Evolutionary conservation across 305 asterid genomes (phyloP).

Genomic region (Galium porrigens): DNA sequence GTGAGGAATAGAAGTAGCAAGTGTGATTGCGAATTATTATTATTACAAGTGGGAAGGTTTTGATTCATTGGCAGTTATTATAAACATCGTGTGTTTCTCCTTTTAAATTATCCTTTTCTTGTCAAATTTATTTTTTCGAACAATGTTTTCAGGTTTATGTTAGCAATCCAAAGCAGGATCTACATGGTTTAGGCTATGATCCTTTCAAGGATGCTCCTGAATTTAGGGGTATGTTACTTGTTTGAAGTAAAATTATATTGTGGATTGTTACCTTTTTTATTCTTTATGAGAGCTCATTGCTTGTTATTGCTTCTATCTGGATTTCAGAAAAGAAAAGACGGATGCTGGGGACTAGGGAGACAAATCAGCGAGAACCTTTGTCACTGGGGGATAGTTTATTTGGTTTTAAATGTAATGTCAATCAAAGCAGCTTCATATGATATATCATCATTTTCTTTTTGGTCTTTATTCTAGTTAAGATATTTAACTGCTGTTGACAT

Average conservation of each 20-base stretch:
- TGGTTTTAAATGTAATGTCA: conserved; percentile 30
- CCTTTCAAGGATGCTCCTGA: conserved; percentile 96
- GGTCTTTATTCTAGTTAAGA: conserved; percentile 7
- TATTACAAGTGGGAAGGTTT: not conserved
- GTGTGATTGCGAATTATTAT: not conserved
- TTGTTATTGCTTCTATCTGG: conserved; percentile 12
- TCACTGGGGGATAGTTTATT: conserved; percentile 42
- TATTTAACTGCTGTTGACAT: not conserved
- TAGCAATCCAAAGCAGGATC: conserved; percentile 68
- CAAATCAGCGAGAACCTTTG: conserved; percentile 31
- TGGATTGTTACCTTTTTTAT: conserved; percentile 2
- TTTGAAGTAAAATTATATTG: conserved; percentile 15
- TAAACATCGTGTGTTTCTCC: not conserved
- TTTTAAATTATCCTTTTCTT: too few relatives aligned
- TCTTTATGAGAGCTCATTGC: conserved; percentile 1
- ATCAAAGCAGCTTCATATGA: conserved; percentile 4
- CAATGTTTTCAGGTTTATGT: conserved; percentile 48
- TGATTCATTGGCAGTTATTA: not conserved
- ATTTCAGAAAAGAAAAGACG: conserved; percentile 62
- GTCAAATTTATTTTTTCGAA: conserved; percentile 5
- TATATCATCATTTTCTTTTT: conserved; percentile 4
- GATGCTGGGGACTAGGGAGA: conserved; percentile 37
- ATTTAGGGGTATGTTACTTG: conserved; percentile 60
- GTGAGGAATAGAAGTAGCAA: not conserved
- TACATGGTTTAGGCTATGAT: conserved; percentile 80